Base-by-base conservation (phyloP, 192 early-diverging fungal genomes). In the Nowakowskiella sp. region DNA sequence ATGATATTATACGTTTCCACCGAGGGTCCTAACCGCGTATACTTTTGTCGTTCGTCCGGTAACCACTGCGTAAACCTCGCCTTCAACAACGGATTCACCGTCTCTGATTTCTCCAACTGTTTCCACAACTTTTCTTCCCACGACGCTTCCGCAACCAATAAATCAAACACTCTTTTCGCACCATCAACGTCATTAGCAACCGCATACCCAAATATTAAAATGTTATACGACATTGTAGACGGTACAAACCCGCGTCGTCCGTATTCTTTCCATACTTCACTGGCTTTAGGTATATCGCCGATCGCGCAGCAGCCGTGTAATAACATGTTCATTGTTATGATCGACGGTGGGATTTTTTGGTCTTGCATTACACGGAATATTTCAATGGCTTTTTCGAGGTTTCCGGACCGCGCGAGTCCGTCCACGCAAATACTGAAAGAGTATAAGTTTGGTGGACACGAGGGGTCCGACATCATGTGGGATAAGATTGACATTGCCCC, bases 1-100 rank as follows among this genome's bases (percentile, higher is more conserved):
- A 49, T 24, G 13, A 26, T 64, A 43, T 67, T 67, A 51, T 45
- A 67, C 26, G 54, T 49, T 19, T 44, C 27, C n/a, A 65, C 47
- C 7, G 63, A 44, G 31, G 44, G n/a, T n/a, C n/a, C n/a, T n/a
- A n/a, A n/a, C n/a, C n/a, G n/a, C n/a, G n/a, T n/a, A n/a, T n/a
- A n/a, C n/a, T n/a, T n/a, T n/a, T n/a, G n/a, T n/a, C n/a, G n/a
- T n/a, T n/a, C n/a, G n/a, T n/a, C n/a, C n/a, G n/a, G n/a, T n/a
- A n/a, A n/a, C n/a, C n/a, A n/a, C n/a, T n/a, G n/a, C n/a, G n/a
- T n/a, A n/a, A n/a, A n/a, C n/a, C n/a, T n/a, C n/a, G n/a, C n/a
- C n/a, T n/a, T n/a, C n/a, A n/a, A n/a, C n/a, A n/a, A n/a, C n/a
- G n/a, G n/a, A n/a, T n/a, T n/a, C n/a, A n/a, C n/a, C n/a, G n/a